Conservation (phyloP, 192 early-diverging fungal genomes). For the Coemansia sp. region DNA sequence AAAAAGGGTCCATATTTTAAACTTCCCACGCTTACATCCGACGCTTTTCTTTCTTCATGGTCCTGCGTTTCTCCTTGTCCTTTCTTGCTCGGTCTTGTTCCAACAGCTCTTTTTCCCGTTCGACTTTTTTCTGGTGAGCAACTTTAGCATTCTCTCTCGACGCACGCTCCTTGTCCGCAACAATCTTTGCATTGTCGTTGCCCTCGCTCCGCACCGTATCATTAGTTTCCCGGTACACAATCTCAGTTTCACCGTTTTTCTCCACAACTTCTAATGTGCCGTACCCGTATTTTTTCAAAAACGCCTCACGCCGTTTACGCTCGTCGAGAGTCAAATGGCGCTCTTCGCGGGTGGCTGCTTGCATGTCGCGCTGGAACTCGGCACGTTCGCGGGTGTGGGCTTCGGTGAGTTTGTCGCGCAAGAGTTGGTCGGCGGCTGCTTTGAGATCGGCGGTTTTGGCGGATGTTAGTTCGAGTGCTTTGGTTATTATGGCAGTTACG, state of each 20-base stretch:
- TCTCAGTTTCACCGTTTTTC: slow-evolving; percentile 33
- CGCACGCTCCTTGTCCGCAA: slow-evolving; percentile 21
- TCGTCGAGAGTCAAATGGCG: slow-evolving; percentile 25
- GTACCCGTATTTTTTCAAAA: slow-evolving; percentile 7
- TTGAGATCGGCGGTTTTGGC: slow-evolving; percentile 5
- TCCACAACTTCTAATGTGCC: slow-evolving; percentile 29
- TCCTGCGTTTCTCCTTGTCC: slow-evolving; percentile 37
- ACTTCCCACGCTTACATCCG: slow-evolving; percentile 29
- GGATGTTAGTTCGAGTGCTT: slow-evolving; percentile 10
- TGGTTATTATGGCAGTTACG: background rate
- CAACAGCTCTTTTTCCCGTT: slow-evolving; percentile 34
- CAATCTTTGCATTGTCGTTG: slow-evolving; percentile 35
- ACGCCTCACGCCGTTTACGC: slow-evolving; percentile 23
- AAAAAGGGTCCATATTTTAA: background rate
- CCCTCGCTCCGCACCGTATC: background rate
- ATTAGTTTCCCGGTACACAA: slow-evolving; percentile 16
- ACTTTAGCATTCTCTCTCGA: slow-evolving; percentile 17
- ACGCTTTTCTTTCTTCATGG: slow-evolving; percentile 46
- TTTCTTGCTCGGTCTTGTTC: slow-evolving; percentile 23
- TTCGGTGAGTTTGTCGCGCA: slow-evolving; percentile 6
- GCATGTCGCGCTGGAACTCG: slow-evolving; percentile 20
- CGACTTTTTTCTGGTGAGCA: slow-evolving; percentile 43
- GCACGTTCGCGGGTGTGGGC: slow-evolving; percentile 14
- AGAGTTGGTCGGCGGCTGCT: slow-evolving; percentile 6
- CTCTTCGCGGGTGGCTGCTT: background rate